Evolutionary conservation across 306 rosid species (phyloP).

Genomic region (Prunus salicina): DNA sequence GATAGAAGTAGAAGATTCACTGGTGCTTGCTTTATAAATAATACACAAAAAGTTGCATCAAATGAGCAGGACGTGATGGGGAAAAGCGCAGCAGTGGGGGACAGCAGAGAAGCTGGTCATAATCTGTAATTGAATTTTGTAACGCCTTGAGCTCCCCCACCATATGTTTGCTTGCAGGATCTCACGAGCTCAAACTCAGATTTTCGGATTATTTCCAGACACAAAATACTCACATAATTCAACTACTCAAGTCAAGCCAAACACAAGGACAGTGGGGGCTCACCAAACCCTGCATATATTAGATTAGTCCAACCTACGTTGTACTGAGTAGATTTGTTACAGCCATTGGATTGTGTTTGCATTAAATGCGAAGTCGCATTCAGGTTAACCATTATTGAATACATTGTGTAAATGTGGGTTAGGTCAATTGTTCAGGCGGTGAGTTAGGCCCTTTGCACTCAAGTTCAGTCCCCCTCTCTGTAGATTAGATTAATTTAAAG

Average conservation of each 20-base stretch:
- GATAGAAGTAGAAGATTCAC: not conserved
- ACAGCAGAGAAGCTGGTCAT: not conserved
- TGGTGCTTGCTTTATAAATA: not conserved
- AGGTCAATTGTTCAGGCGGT: no score
- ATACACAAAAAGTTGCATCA: not conserved
- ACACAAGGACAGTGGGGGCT: not conserved
- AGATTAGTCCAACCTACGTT: no score
- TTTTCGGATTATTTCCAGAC: not conserved
- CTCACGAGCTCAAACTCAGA: slow-evolving; percentile 7
- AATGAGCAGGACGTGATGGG: not conserved
- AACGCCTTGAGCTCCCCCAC: not conserved
- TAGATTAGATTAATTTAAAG: no score
- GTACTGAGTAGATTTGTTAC: no score
- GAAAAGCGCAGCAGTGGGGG: not conserved
- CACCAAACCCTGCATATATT: no score
- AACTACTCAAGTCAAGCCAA: not conserved
- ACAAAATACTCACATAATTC: not conserved
- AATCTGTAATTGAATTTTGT: not conserved
- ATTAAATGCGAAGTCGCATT: no score
- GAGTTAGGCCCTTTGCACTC: no score
- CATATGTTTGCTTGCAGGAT: not conserved
- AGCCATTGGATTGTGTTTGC: no score
- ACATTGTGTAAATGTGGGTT: no score
- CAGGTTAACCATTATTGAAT: no score
- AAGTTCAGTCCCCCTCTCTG: no score